phyloP scores from a whole-genome alignment of 768 basidiomycete genomes.

The Kwoniella bestiolae region DNA sequence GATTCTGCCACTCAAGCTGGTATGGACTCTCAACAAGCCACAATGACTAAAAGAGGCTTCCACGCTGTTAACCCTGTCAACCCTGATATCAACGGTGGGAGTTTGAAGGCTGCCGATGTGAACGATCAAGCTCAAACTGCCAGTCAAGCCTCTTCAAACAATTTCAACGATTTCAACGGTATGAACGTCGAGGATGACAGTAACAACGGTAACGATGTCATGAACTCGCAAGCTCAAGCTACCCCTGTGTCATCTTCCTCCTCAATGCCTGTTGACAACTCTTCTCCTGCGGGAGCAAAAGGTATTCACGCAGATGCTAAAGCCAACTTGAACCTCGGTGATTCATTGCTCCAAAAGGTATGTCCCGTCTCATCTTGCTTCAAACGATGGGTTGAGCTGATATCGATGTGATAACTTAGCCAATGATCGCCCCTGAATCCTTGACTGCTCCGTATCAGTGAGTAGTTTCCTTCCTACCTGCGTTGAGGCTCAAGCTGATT shows the following conservation, averaged over 20 bases:
- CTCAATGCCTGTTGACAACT: neutral
- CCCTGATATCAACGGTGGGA: constrained; percentile 5
- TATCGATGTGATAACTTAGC: neutral
- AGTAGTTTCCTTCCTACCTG: neutral
- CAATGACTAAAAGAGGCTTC: constrained; percentile 10
- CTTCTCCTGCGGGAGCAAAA: neutral
- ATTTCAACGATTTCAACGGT: neutral
- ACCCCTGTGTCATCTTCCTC: constrained; percentile 2
- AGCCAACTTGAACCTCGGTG: neutral
- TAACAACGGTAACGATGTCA: neutral
- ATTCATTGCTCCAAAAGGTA: constrained; percentile 16
- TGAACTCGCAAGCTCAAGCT: neutral
- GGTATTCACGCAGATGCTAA: constrained; percentile 11
- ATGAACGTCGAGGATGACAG: neutral
- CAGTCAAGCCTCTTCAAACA: neutral
- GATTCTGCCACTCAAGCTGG: neutral
- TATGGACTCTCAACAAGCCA: constrained; percentile 18
- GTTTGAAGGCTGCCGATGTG: neutral
- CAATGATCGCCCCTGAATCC: constrained; percentile 19
- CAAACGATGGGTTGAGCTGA: neutral
- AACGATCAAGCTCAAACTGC: neutral
- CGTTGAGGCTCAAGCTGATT: neutral
- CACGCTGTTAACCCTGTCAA: neutral
- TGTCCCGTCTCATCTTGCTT: neutral
- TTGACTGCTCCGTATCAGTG: constrained; percentile 24